These are phyloP conservation scores for Crithidia fasciculata DNA, from an alignment of 208 protist species.

Conservation along the genomic window DNA sequence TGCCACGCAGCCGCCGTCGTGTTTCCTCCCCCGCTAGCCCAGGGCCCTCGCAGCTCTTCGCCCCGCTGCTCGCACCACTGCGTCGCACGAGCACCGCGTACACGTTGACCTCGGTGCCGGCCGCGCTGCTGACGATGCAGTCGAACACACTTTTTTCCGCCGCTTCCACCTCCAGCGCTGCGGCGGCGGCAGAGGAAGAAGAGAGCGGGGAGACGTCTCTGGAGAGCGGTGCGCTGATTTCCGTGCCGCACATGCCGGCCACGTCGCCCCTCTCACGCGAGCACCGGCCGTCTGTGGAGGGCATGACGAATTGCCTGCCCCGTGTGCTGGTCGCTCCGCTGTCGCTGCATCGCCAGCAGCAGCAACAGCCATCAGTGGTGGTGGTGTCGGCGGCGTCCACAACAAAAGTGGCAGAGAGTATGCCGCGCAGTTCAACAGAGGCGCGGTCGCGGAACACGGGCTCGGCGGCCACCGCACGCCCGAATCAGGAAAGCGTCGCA, in stretches of 20 bases:
- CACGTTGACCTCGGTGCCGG: conserved; percentile 28
- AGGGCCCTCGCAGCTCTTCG: conserved; percentile 44
- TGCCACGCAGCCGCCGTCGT: neutral
- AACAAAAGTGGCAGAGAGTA: no score
- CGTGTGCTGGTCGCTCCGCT: neutral
- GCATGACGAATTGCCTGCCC: neutral
- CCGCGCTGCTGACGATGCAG: neutral
- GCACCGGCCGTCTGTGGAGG: neutral
- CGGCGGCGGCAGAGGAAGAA: neutral
- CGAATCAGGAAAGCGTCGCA: no score
- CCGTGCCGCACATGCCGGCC: neutral
- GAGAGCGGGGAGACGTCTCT: neutral
- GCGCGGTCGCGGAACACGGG: no score
- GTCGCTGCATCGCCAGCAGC: neutral
- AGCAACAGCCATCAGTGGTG: neutral
- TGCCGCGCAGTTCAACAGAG: neutral
- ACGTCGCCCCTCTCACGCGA: neutral
- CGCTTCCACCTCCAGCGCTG: neutral
- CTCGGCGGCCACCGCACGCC: no score
- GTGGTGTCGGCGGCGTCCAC: neutral
- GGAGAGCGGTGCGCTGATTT: neutral
- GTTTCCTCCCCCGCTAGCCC: conserved; percentile 22
- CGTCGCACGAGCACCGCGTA: conserved; percentile 26
- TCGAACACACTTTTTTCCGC: conserved; percentile 13
- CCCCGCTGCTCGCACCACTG: conserved; percentile 23